Conservation (phyloP, 345 rosid genomes). For the Stellera chamaejasme region DNA sequence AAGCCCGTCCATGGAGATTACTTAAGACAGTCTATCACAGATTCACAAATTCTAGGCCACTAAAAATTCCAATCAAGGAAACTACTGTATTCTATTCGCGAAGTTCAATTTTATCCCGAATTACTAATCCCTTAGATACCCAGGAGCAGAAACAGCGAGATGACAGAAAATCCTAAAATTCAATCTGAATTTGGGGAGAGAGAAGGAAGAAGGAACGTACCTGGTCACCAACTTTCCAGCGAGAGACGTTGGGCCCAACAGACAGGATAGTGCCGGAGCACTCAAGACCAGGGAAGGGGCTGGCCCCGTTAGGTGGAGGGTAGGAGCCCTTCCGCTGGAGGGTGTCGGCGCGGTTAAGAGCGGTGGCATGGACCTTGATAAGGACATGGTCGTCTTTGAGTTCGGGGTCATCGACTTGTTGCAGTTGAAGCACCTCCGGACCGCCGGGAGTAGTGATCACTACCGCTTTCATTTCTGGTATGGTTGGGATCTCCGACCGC, state of each 20-base stretch:
- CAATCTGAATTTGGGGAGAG: too few relatives aligned
- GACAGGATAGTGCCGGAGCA: constrained; percentile 75
- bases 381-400: constrained; percentile 64
- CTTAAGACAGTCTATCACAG: too few relatives aligned
- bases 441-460: constrained; percentile 69
- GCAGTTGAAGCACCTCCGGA: constrained; percentile 74
- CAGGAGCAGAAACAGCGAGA: too few relatives aligned
- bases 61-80: too few relatives aligned
- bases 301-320: constrained; percentile 71
- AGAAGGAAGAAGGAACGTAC: constrained; percentile 15
- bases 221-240: constrained; percentile 82
- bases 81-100: too few relatives aligned
- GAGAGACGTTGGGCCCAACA: constrained; percentile 51
- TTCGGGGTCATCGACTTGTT: constrained; percentile 60
- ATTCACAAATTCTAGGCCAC: too few relatives aligned
- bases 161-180: too few relatives aligned
- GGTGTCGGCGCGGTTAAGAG: constrained; percentile 74
- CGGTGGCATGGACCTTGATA: constrained; percentile 65
- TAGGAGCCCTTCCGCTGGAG: constrained; percentile 62
- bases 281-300: constrained; percentile 69
- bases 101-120: too few relatives aligned
- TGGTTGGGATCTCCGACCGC: too few relatives aligned
- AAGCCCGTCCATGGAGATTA: too few relatives aligned
- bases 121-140: too few relatives aligned
- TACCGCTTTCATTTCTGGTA: constrained; percentile 56